Evolutionary conservation across 108 stramenopile genomes (phyloP), one percentile per base, ranked within the genome.

Genomic region (Phaeodactylum tricornutum): DNA sequence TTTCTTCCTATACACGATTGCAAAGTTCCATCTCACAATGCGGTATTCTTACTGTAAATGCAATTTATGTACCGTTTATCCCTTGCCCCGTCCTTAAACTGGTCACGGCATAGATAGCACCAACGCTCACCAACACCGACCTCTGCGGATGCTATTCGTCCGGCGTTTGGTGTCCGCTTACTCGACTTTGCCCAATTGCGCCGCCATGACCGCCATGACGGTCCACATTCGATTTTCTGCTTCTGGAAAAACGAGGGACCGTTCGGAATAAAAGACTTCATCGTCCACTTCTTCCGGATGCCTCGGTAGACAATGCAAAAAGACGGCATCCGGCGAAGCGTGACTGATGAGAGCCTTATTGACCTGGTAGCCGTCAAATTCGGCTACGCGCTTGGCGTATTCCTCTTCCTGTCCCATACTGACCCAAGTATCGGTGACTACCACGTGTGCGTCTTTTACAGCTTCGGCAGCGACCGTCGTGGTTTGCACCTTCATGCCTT

Each of bases 191-290:
- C 91, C 93, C 26, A 94, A 61, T 68, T 94, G 90, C 29, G 93
- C 88, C 20, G 85, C 81, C 88, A 94, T 94, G 25, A 96, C 92
- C 24, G 97, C 94, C 97, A 98, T 98, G 34, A 98, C 97, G 7
- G 97, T 98, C 95, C 95, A 98, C 97, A 98, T 98, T 45, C 97
- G 83, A 59, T 96, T 96, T 51, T 96, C 97, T 5, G 97, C 97
- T 62, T 98, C 95, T 3, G 80, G 74, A 45, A 95, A 96, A 0
- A 96, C 93, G 43, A 98, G 41, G 38, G 82, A 85, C 43, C 82
- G 72, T 20, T 77, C 71, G 29, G 71, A 74, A 70, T 98, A 96
- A 54, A 98, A 87, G 8, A 98, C 97, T 58, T 94, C 94, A 65
- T 96, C 97, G 25, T 71, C 71, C 15, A 96, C 95, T 71, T 98